Base-by-base conservation (phyloP, 306 rosid genomes). In the Carpinus viminea region DNA sequence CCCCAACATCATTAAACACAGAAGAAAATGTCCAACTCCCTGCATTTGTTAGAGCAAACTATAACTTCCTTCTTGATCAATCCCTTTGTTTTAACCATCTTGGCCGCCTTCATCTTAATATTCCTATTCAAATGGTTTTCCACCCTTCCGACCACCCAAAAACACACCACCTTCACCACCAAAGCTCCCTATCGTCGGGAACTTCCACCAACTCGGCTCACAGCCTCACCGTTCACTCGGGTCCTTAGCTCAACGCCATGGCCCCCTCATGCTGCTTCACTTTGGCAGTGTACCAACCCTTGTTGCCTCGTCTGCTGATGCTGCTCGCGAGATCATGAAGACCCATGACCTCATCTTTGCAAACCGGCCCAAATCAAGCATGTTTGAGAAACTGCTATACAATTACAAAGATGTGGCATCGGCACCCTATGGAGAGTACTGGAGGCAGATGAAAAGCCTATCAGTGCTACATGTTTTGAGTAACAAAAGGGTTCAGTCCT, bases 211-310 rank as follows among this genome's bases (percentile, higher is more conserved):
- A 66, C 50, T 88, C 10, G 89, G 90, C 28, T 4, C 4, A 9
- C 65, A 15, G 4, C 81, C 90, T 74, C 86, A 88, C 48, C 88
- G 66, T n/a, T 61, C 83, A 0, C 87, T 90, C 51, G 74, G 13
- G 64, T 16, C 72, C 24, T 2, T 90, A 10, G 79, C 93, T 56
- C 47, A 78, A 57, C 75, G 69, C 26, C 72, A 90, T 51, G 93
- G 91, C 45, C 81, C 85, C 5, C 56, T 88, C 18, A 87, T 89
- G 96, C 75, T 82, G 10, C 86, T 91, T 61, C 90, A 74, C 72
- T 76, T 88, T 0, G 91, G 92, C 10, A 76, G 41, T 41, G 59
- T 72, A 0, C 90, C 86, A 1, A 74, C 77, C 52, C 83, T 90
- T 2, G 82, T 88, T 0, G 77, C 87, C 53, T 90, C 90, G 4